These are phyloP conservation scores for Collariella sp. DNA, from an alignment of 495 filamentous ascomycete genomes.

Conservation along the genomic window DNA sequence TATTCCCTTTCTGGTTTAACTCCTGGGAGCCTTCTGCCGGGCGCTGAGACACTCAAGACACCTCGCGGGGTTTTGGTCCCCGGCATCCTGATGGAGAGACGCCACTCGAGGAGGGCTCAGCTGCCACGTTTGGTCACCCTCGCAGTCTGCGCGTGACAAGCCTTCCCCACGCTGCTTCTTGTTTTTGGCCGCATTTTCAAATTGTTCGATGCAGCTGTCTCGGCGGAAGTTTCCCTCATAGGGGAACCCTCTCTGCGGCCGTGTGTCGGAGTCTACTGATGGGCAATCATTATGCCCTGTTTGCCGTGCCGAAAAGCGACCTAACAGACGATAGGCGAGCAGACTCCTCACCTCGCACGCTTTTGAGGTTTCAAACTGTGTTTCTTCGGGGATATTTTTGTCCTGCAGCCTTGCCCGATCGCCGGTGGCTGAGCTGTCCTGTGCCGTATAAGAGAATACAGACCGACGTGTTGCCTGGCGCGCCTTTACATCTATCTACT, in stretches of 20 bases:
- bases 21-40: not conserved
- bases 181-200: not conserved
- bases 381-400: not conserved
- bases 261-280: slow-evolving; percentile 18
- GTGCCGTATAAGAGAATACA: not conserved
- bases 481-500: too few relatives aligned
- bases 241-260: slow-evolving; percentile 6
- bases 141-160: slow-evolving; percentile 17
- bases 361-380: not conserved
- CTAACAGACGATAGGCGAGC: not conserved
- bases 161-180: not conserved
- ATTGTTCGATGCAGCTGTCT: slow-evolving; percentile 6
- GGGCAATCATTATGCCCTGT: slow-evolving; percentile 6
- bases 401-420: not conserved
- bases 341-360: slow-evolving; percentile 17
- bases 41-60: slow-evolving; percentile 5
- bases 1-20: not conserved
- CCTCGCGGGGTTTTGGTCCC: too few relatives aligned
- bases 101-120: slow-evolving; percentile 18
- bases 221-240: slow-evolving; percentile 3
- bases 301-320: not conserved
- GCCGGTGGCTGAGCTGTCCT: slow-evolving; percentile 2
- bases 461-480: not conserved
- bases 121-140: slow-evolving; percentile 22
- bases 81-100: slow-evolving; percentile 3